These are phyloP conservation scores for Ceratobasidium sp. DNA, from an alignment of 1,284 basidiomycete species.

Conservation along the genomic window DNA sequence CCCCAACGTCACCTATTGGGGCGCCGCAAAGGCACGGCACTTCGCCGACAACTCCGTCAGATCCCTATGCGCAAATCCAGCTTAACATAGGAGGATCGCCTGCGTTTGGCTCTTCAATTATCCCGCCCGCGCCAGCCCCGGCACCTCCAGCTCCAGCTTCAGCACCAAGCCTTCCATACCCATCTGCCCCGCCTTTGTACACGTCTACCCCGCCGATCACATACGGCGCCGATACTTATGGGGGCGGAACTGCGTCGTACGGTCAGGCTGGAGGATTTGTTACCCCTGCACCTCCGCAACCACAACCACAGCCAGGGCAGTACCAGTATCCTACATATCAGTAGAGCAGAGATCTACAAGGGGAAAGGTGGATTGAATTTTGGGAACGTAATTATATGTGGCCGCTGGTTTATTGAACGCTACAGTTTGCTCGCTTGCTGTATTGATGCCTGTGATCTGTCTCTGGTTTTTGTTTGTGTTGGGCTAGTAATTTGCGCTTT, in stretches of 20 bases:
- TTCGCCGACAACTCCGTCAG: slow-evolving; percentile 64
- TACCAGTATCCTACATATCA: slow-evolving; percentile 44
- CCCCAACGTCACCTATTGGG: slow-evolving; percentile 57
- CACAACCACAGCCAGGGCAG: not conserved
- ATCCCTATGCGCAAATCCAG: slow-evolving; percentile 80
- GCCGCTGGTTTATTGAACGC: slow-evolving; percentile 21
- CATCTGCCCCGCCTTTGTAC: slow-evolving; percentile 29
- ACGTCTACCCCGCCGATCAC: slow-evolving; percentile 11
- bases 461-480: slow-evolving; percentile 20
- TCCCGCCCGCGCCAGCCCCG: slow-evolving; percentile 9
- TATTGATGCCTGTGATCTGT: slow-evolving; percentile 20
- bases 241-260: slow-evolving; percentile 17
- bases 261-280: slow-evolving; percentile 37
- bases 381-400: slow-evolving; percentile 28
- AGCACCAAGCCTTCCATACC: slow-evolving; percentile 5
- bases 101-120: not conserved
- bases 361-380: slow-evolving; percentile 1
- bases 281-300: slow-evolving; percentile 10
- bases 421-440: slow-evolving; percentile 33
- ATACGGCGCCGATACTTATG: slow-evolving; percentile 5
- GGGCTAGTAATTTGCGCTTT: slow-evolving; percentile 34
- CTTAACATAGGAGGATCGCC: slow-evolving; percentile 59
- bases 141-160: slow-evolving; percentile 10
- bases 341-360: slow-evolving; percentile 16
- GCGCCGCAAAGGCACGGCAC: slow-evolving; percentile 65